Evolutionary conservation across 2,329 filamentous ascomycete species (phyloP), one percentile per base, ranked within the genome.

Genomic region (Aspergillus tanneri): DNA sequence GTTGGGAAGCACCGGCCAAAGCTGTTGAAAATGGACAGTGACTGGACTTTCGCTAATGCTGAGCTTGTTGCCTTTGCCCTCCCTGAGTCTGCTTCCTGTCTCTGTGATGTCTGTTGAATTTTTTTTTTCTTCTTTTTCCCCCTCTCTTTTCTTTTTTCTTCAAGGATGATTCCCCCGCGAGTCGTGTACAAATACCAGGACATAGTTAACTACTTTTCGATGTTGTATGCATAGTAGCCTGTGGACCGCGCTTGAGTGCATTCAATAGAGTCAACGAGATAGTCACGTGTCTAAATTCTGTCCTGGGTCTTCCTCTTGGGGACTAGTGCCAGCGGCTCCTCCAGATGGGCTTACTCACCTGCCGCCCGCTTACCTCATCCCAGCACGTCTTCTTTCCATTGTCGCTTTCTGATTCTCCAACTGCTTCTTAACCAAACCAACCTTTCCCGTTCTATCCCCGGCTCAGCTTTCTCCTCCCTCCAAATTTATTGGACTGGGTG

Each of bases 161-260:
- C 43, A 47, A 36, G 49, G 53, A 52, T 55, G 55, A 58, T 58
- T 58, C 42, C 55, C 55, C 48, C 34, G 37, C 18, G 48, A 44
- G 51, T 52, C 43, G 32, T 59, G 57, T 59, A 59, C 47, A 56
- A 59, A 56, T 56, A 59, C 43, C 37, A 54, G 43, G 40, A 43
- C 38, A 50, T 55, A 51, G 30, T 43, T n/a, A n/a, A n/a, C n/a
- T n/a, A 34, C 7, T 3, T 9, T 34, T 34, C 14, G 16, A 34
- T 10, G 30, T 34, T 8, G 10, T n/a, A n/a, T n/a, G n/a, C 6
- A 12, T 12, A n/a, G 27, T 28, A 11, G 14, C 21, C 24, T 22
- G 9, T n/a, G n/a, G n/a, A n/a, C n/a, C n/a, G n/a, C n/a, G n/a
- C n/a, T n/a, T n/a, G n/a, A n/a, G n/a, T n/a, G n/a, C n/a, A n/a